Conservation (phyloP, 2,329 filamentous ascomycete genomes). For the Fusarium falciforme region DNA sequence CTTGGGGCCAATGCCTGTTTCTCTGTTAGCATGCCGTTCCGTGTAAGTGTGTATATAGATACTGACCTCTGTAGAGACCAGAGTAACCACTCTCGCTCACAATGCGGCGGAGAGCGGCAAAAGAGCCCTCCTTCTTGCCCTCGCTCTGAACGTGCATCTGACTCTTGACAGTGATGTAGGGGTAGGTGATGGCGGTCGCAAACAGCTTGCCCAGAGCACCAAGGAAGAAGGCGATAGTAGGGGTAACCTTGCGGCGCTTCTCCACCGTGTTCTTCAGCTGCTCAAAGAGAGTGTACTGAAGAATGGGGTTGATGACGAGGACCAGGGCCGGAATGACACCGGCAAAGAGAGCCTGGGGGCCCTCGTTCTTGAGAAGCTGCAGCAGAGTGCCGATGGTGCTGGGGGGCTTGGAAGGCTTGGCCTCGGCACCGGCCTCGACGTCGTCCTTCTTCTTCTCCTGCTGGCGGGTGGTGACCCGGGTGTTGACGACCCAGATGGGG, state of each 20-base stretch:
- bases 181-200: conserved; percentile 93
- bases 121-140: conserved; percentile 83
- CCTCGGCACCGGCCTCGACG: conserved; percentile 52
- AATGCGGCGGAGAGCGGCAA: conserved; percentile 80
- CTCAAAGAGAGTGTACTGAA: conserved; percentile 99
- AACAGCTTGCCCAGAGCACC: conserved; percentile 95
- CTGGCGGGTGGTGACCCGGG: conserved; percentile 93
- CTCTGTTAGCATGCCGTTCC: conserved; percentile 18
- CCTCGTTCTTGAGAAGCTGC: conserved; percentile 84
- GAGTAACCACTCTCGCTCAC: conserved; percentile 90
- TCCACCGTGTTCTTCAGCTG: conserved; percentile 94
- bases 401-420: conserved; percentile 62
- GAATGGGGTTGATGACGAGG: conserved; percentile 96
- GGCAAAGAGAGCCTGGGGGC: conserved; percentile 85
- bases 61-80: conserved; percentile 90
- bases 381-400: conserved; percentile 86
- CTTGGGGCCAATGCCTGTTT: conserved; percentile 89
- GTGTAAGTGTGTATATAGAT: neutral
- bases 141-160: conserved; percentile 91
- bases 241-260: conserved; percentile 78
- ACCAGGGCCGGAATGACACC: conserved; percentile 93
- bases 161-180: conserved; percentile 99
- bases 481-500: conserved; percentile 99
- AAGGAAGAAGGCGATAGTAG: conserved; percentile 88
- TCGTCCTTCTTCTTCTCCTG: conserved; percentile 61